A percentile compares a stretch with the other conserved stretches of the same genome.
phyloP scores from a whole-genome alignment of 371 early-diverging fungal species.

The Saksenaea oblongispora region DNA sequence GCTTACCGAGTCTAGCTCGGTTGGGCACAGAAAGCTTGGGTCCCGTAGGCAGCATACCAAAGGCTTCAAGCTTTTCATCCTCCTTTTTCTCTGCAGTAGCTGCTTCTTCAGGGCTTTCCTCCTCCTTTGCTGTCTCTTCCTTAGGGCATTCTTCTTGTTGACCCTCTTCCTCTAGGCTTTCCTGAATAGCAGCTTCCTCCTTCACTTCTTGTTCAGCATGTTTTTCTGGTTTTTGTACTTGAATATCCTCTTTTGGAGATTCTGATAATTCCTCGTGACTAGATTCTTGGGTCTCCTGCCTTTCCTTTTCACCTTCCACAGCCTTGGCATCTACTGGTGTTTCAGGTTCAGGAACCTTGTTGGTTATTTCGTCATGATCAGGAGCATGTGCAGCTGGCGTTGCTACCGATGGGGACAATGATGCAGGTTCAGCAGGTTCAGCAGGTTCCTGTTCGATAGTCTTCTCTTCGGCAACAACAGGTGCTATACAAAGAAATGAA shows the following conservation, averaged over 20 bases:
- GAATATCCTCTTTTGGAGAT: no score
- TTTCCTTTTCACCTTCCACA: background rate
- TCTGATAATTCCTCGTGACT: background rate
- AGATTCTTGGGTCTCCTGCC: background rate
- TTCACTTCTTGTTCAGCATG: background rate
- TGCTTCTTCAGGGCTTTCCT: background rate
- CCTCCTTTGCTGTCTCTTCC: conserved; percentile 1
- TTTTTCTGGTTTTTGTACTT: background rate
- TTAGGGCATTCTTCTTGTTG: no score
- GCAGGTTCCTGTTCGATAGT: conserved; percentile 21
- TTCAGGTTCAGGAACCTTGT: background rate
- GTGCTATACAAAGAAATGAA: conserved; percentile 11
- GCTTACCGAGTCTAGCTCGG: conserved; percentile 30
- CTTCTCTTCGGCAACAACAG: conserved; percentile 10
- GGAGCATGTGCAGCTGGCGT: conserved; percentile 1
- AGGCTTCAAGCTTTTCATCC: conserved; percentile 9
- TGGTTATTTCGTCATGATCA: background rate
- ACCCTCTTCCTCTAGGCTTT: conserved; percentile 13
- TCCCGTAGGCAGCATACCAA: conserved; percentile 35
- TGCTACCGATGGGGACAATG: background rate
- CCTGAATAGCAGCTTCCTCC: background rate
- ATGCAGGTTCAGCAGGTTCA: background rate
- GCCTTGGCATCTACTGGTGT: background rate
- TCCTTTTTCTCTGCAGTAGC: conserved; percentile 2
- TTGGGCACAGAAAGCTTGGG: conserved; percentile 42